These are phyloP conservation scores for Glebionis coronaria DNA, from an alignment of 129 eudicot species.

Conservation along the genomic window DNA sequence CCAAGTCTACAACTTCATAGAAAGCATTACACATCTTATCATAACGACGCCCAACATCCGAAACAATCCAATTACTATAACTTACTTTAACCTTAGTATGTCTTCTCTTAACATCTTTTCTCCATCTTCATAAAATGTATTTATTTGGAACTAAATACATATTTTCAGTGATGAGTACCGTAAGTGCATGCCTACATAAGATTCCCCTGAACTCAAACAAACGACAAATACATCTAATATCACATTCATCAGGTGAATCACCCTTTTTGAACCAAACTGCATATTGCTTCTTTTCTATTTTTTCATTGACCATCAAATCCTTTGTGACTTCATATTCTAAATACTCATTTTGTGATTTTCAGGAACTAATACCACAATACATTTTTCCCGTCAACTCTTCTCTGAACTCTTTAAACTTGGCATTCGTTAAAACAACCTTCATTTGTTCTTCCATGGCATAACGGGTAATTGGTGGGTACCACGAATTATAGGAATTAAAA, in stretches of 20 bases:
- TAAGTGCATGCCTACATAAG: no score
- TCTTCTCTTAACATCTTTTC: slow-evolving; percentile 54
- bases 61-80: background rate
- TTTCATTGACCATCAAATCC: background rate
- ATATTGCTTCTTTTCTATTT: no score
- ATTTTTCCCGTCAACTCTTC: slow-evolving; percentile 25
- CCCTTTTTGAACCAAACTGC: no score
- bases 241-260: no score
- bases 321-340: background rate
- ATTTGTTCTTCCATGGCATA: slow-evolving; percentile 85
- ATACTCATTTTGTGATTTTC: background rate
- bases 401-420: slow-evolving; percentile 46
- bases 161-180: no score
- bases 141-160: slow-evolving; percentile 26
- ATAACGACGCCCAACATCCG: background rate
- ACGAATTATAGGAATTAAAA: slow-evolving; percentile 25
- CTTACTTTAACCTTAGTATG: background rate
- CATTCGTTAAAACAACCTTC: slow-evolving; percentile 42
- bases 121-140: slow-evolving; percentile 76
- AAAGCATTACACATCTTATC: background rate
- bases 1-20: background rate
- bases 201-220: no score
- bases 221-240: no score
- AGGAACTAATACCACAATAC: background rate
- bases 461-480: no score